Evolutionary conservation across 1,284 basidiomycete species (phyloP), one percentile per base, ranked within the genome.

Genomic region (Serendipita sp.): DNA sequence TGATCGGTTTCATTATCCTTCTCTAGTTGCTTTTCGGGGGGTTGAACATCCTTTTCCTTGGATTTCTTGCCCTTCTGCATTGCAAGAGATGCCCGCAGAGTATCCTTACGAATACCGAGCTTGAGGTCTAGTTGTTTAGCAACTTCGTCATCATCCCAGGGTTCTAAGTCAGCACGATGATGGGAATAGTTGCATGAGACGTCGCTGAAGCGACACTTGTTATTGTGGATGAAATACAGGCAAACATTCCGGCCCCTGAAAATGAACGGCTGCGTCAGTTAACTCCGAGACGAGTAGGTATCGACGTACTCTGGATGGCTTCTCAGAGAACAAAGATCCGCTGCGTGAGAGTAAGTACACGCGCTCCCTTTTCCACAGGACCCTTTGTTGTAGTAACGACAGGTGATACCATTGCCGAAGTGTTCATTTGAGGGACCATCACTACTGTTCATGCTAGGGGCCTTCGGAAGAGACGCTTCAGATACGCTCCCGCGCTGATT

Each of bases 141-240:
- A 58, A 58, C 32, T 58, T 58, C 53, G n/a, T n/a, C 53, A n/a
- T 58, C 53, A n/a, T 58, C 34, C 53, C 53, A 58, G 26, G 34
- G 53, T 49, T 22, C 17, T 32, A 58, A 26, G 32, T 58, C 53
- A 10, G 26, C 53, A 10, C 32, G 22, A n/a, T 58, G 22, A 3
- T 58, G 53, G n/a, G 53, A 58, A 35, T 58, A 58, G 29, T 58
- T 58, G 53, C 53, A 58, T 10, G 22, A 32, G 10, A n/a, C 22
- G 6, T 58, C 53, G 22, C 5, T 34, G 32, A 58, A 58, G 32
- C 53, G 53, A 34, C 53, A 58, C 53, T 58, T 58, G 53, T 58
- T 58, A 34, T 58, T 58, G 32, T 58, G 53, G 34, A 58, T 58
- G 34, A 58, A 58, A 34, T 58, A 58, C 5, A 58, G 26, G 17